Evolutionary conservation across 768 basidiomycete species (phyloP).

Genomic region (Agaricus blazei): DNA sequence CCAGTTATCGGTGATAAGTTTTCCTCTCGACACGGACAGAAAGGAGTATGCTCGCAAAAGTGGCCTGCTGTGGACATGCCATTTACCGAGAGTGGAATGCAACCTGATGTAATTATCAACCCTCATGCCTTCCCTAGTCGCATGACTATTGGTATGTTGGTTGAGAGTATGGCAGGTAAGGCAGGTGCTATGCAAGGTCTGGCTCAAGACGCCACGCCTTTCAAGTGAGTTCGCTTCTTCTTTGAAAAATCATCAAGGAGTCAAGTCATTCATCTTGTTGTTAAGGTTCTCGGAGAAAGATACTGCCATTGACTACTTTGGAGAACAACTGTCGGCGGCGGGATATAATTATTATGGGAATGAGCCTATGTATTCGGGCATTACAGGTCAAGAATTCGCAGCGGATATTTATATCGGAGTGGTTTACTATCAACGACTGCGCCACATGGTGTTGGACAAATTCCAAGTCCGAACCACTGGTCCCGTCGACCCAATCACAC

Average conservation of each 20-base stretch:
- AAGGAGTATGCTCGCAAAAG: conserved; percentile 99
- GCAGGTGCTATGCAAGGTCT: conserved; percentile 98
- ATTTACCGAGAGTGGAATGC: conserved; percentile 97
- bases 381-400: conserved; percentile 97
- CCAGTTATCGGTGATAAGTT: conserved; percentile 99
- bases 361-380: conserved; percentile 99
- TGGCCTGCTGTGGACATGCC: conserved; percentile 99
- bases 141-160: conserved; percentile 99
- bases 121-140: conserved; percentile 99
- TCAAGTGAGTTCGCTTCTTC: conserved; percentile 59
- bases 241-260: conserved; percentile 8
- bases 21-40: conserved; percentile 97
- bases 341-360: conserved; percentile 99
- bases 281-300: conserved; percentile 90
- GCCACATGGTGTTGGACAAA: conserved; percentile 99
- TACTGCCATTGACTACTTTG: conserved; percentile 97
- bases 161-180: conserved; percentile 99
- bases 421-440: conserved; percentile 96
- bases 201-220: conserved; percentile 97
- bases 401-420: conserved; percentile 99
- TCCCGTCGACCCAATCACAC: conserved; percentile 91
- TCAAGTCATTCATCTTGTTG: conserved; percentile 7
- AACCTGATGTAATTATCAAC: conserved; percentile 99
- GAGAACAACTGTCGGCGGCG: conserved; percentile 85
- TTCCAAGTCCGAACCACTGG: conserved; percentile 99